Evolutionary conservation across 1,284 basidiomycete species (phyloP), one percentile per base, ranked within the genome.

Genomic region (Cryptococcus hybrid): DNA sequence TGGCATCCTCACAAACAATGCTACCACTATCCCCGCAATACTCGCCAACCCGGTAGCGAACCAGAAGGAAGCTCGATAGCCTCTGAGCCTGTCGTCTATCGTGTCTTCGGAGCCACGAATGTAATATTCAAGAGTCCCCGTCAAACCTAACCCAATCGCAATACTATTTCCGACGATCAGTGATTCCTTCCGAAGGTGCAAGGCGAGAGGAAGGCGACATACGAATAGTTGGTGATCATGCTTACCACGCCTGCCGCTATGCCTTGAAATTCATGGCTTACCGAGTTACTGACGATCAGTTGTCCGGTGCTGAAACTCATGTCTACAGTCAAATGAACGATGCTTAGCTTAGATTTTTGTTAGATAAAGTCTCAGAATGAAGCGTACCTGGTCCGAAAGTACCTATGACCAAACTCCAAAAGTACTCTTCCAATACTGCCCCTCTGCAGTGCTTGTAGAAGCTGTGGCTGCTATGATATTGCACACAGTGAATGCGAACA

Each of bases 401-500:
- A 44, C 18, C 34, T 24, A 34, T 5, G 51, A 38, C 6, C n/a
- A 24, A 15, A 48, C 38, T 2, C 35, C 34, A n/a, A 39, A 69
- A 2, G 58, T 60, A 47, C 57, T 48, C 2, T 56, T 63, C 69
- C 69, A 71, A 47, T 69, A 71, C 1, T 24, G 24, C 24, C 24
- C 24, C 24, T 24, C 24, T 1, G 53, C 55, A 35, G 57, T 52
- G 24, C 60, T 30, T 3, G 52, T 52, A 3, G 63, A 66, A 40
- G 65, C 55, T 1, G 58, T 47, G n/a, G 61, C 60, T 12, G 59
- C 56, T 7, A 71, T 40, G 8, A 71, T 49, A 40, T 62, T 59
- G 5, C 66, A 66, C 9, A 65, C 53, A 15, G 58, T 42, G 59
- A 71, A 71, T 2, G 67, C 56, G 18, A 63, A 36, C 66, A 71